Conservation (phyloP, 495 filamentous ascomycete genomes). For the Podospora pseudopauciseta region DNA sequence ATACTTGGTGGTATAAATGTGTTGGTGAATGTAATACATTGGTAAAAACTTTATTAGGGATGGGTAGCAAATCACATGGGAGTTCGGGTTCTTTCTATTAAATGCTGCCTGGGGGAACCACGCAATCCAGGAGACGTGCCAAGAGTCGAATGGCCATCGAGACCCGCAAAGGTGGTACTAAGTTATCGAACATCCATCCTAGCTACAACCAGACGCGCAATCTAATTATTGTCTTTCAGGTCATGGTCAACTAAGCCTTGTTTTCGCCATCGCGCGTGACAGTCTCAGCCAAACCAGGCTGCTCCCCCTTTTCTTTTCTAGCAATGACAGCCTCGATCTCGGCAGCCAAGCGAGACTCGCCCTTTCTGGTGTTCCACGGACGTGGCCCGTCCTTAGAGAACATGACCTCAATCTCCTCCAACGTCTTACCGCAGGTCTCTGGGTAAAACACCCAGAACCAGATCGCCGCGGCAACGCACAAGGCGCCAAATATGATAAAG, state of each 20-base stretch:
- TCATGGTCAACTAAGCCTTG: neutral
- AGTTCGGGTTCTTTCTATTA: too few species aligned
- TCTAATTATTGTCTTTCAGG: neutral
- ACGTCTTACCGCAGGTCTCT: conserved; percentile 65
- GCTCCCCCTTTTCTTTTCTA: conserved; percentile 18
- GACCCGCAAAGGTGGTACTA: too few species aligned
- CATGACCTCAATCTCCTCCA: conserved; percentile 66
- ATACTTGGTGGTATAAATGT: neutral
- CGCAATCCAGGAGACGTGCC: too few species aligned
- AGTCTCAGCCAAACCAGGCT: neutral
- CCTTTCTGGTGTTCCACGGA: conserved; percentile 60
- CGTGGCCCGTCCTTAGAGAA: conserved; percentile 53
- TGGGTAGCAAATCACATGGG: too few species aligned
- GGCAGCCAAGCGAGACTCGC: conserved; percentile 42
- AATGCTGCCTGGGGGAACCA: too few species aligned
- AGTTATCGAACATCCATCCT: too few species aligned
- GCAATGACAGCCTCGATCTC: conserved; percentile 42
- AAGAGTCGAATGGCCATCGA: too few species aligned
- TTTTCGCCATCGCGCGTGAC: neutral
- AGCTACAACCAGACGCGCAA: too few species aligned
- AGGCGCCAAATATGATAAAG: conserved; percentile 71
- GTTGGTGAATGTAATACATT: neutral
- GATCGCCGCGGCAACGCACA: conserved; percentile 59
- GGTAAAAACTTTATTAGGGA: neutral
- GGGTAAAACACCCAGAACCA: conserved; percentile 68